Base-by-base conservation (phyloP, 2,329 filamentous ascomycete genomes). In the Apiospora aurea region DNA sequence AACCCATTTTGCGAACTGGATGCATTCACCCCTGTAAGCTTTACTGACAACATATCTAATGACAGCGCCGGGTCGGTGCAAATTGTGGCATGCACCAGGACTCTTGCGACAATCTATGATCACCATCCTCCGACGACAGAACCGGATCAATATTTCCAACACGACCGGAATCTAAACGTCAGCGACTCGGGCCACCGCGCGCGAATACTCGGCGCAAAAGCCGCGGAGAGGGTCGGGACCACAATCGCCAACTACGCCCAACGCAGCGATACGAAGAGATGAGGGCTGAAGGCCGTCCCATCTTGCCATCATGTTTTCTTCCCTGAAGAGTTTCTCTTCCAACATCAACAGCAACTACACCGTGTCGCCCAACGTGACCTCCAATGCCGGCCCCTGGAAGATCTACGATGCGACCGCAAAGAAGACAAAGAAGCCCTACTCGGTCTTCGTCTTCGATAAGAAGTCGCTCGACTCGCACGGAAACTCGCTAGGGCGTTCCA, bases 401-500 rank as follows among this genome's bases (percentile, higher is more conserved):
- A 96, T 99, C 79, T 96, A 96, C 87, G 95, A 98, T 84, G 95
- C 94, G 72, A 98, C 97, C 86, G 97, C 97, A 85, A 98, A 98
- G 84, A 94, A 93, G 43, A 97, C 95, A 0, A 94, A 94, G 76
- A 97, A 96, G 81, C 83, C 92, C 10, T 96, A 92, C 71, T 98
- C 95, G 21, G 91, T 98, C 76, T 99, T 98, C 79, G 91, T 98
- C 75, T 98, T 98, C 81, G 96, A 99, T 76, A 92, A 91, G 80
- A 97, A 97, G 83, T 90, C 90, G 0, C 85, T 99, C 71, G 95
- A 98, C 72, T 85, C 90, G 13, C 88, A 92, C 72, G 87, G 89
- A 21, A 88, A 86, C 67, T 88, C 90, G 8, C 83, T 94, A 66
- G 87, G 89, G 24, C 85, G 88, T 68, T 91, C 90, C 26, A 88